phyloP scores from a whole-genome alignment of 192 early-diverging fungal genomes.

The Coemansia sp. region DNA sequence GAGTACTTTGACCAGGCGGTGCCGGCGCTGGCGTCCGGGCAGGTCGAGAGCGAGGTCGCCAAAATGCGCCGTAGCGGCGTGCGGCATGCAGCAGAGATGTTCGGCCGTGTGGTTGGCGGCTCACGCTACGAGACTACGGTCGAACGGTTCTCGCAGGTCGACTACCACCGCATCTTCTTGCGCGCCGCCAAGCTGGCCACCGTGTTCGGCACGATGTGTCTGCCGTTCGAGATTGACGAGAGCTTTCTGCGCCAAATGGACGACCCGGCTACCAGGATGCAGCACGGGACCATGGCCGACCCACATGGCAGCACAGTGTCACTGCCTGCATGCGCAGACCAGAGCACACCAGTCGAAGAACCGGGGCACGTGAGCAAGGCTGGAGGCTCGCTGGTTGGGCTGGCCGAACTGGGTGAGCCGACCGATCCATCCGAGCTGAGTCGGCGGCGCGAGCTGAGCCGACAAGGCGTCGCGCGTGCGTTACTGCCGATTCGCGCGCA shows the following conservation, averaged over 20 bases:
- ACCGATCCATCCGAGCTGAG: too few species aligned
- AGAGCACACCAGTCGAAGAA: background rate
- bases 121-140: slow-evolving; percentile 39
- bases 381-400: slow-evolving; percentile 3
- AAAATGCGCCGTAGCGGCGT: background rate
- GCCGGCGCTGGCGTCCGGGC: slow-evolving; percentile 7
- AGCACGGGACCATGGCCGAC: slow-evolving; percentile 28
- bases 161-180: slow-evolving; percentile 35
- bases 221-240: slow-evolving; percentile 43
- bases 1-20: slow-evolving; percentile 23
- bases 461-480: slow-evolving; percentile 6
- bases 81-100: slow-evolving; percentile 11
- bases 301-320: slow-evolving; percentile 17
- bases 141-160: slow-evolving; percentile 42
- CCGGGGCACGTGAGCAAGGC: background rate
- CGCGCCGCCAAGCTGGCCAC: slow-evolving; percentile 17
- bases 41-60: slow-evolving; percentile 7
- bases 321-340: background rate
- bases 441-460: slow-evolving; percentile 8
- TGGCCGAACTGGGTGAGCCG: too few species aligned
- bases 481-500: slow-evolving; percentile 27
- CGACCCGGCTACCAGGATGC: slow-evolving; percentile 14
- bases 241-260: slow-evolving; percentile 26
- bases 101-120: slow-evolving; percentile 35
- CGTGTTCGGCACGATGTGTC: slow-evolving; percentile 41